These are phyloP conservation scores for Kuraishia hungarica DNA, from an alignment of 805 yeast genomes.

Conservation along the genomic window DNA sequence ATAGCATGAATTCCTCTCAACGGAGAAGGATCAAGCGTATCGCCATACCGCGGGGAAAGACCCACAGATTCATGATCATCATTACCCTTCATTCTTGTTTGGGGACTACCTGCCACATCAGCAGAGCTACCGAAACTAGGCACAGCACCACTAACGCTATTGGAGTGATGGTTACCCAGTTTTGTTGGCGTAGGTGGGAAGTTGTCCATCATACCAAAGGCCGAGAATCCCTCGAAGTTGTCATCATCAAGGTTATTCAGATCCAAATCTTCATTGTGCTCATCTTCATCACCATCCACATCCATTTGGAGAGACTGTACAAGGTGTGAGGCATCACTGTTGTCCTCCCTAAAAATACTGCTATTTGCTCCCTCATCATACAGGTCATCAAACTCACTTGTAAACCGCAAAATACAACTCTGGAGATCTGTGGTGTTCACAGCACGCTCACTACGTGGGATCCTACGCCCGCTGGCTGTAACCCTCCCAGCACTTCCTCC, in stretches of 20 bases:
- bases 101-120: neutral
- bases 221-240: constrained; percentile 17
- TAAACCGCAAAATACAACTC: constrained; percentile 28
- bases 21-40: neutral
- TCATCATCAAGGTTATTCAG: constrained; percentile 16
- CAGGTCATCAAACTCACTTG: constrained; percentile 32
- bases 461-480: constrained; percentile 8
- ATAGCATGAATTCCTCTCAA: neutral
- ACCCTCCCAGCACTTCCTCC: constrained; percentile 7
- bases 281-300: constrained; percentile 2
- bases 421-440: constrained; percentile 30
- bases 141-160: neutral
- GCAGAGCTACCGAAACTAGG: neutral
- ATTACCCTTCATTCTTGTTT: neutral
- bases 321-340: constrained; percentile 4
- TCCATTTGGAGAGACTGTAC: constrained; percentile 5
- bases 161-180: constrained; percentile 9
- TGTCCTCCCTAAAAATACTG: constrained; percentile 20
- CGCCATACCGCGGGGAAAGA: neutral
- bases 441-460: constrained; percentile 17
- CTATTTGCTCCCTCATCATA: constrained; percentile 16
- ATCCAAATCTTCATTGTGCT: constrained; percentile 17
- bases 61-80: too few species aligned
- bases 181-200: constrained; percentile 38
- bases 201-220: constrained; percentile 14